Percentiles rank a stretch among this genome's conserved stretches.
phyloP scores from a whole-genome alignment of 1,284 basidiomycete genomes.

The Sporisorium reilianum region DNA sequence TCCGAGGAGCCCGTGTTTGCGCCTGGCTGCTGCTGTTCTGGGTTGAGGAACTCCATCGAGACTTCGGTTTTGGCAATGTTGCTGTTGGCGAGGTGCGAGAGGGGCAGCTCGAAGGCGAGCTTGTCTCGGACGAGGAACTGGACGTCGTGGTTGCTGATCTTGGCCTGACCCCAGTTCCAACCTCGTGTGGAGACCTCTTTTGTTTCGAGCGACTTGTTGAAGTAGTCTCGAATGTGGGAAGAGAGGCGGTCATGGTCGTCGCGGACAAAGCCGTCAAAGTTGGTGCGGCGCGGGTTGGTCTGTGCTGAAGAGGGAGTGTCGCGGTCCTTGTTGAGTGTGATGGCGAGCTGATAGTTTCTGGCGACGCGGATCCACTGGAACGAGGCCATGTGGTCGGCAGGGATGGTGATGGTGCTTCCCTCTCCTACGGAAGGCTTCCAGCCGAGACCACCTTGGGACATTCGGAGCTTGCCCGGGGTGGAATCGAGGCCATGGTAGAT shows the following conservation, averaged over 20 bases:
- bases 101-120: constrained; percentile 90
- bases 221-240: constrained; percentile 74
- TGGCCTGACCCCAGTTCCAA: constrained; percentile 93
- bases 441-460: constrained; percentile 64
- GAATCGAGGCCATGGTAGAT: constrained; percentile 81
- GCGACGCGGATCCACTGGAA: constrained; percentile 75
- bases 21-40: constrained; percentile 67
- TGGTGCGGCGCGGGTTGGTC: constrained; percentile 73
- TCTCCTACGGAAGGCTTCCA: constrained; percentile 60
- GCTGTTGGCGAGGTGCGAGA: constrained; percentile 90
- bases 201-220: constrained; percentile 84
- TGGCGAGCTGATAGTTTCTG: constrained; percentile 87
- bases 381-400: constrained; percentile 59
- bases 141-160: constrained; percentile 78
- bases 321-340: constrained; percentile 81
- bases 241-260: constrained; percentile 75
- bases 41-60: constrained; percentile 88
- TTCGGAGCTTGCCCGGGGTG: constrained; percentile 77
- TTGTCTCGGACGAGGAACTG: constrained; percentile 93
- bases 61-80: constrained; percentile 99
- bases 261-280: constrained; percentile 93
- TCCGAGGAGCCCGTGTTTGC: constrained; percentile 66
- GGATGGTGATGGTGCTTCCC: constrained; percentile 60
- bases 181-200: constrained; percentile 91
- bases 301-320: constrained; percentile 48